Conservation (phyloP, 805 yeast species). For the Lipomyces yamadae region DNA sequence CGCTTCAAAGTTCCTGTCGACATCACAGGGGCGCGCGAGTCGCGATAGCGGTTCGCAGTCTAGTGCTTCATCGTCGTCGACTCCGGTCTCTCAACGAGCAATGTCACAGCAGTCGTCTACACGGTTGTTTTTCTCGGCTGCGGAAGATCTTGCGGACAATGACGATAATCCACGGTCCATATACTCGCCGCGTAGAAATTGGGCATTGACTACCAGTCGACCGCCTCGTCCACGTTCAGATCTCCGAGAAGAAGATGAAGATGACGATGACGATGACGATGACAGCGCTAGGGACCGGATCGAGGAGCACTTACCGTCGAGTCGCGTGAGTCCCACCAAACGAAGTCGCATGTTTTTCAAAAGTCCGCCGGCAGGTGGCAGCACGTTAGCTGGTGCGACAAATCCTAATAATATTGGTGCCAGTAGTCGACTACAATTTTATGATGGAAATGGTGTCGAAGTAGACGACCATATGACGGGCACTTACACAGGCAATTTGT, state of each 20-base stretch:
- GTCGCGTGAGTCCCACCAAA: conserved; percentile 9
- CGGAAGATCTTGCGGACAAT: conserved; percentile 23
- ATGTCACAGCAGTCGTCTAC: conserved; percentile 16
- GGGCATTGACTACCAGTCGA: conserved; percentile 14
- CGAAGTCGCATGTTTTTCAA: conserved; percentile 23
- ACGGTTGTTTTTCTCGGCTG: conserved; percentile 31
- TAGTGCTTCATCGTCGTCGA: neutral
- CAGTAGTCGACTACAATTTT: conserved; percentile 15
- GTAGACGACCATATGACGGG: conserved; percentile 26
- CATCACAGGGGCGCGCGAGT: conserved; percentile 23
- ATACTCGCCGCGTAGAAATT: conserved; percentile 28
- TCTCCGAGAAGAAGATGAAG: conserved; percentile 22
- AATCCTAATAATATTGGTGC: conserved; percentile 19
- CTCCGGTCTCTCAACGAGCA: conserved; percentile 11
- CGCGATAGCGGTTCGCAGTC: conserved; percentile 6
- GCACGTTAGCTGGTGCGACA: conserved; percentile 17
- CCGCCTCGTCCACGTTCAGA: conserved; percentile 9
- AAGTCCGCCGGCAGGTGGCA: conserved; percentile 10
- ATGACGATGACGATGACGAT: conserved; percentile 32
- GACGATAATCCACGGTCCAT: conserved; percentile 27
- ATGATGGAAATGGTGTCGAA: conserved; percentile 17
- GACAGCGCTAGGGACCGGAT: conserved; percentile 14
- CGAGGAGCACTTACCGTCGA: conserved; percentile 14
- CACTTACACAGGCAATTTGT: conserved; percentile 34
- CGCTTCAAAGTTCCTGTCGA: conserved; percentile 34